Evolutionary conservation across 805 yeast species (phyloP).

Genomic region (Suhomyces faveliae): DNA sequence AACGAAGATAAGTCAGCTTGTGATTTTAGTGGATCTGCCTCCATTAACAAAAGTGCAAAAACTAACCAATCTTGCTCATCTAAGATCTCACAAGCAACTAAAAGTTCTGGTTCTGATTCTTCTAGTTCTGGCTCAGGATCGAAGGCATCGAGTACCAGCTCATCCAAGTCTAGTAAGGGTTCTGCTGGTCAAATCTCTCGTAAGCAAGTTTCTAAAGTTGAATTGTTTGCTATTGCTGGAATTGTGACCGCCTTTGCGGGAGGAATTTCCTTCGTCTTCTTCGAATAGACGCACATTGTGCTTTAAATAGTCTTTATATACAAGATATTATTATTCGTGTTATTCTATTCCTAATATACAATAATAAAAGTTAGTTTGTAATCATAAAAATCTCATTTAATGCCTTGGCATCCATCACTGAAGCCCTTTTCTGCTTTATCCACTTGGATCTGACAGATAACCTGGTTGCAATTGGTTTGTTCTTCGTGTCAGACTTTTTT

Average conservation of each 20-base stretch:
- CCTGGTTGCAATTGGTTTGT: slow-evolving; percentile 31
- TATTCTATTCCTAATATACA: background rate
- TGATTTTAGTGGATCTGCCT: slow-evolving; percentile 69
- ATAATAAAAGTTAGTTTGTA: slow-evolving; percentile 33
- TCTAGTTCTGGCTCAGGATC: slow-evolving; percentile 20
- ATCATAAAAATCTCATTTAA: slow-evolving; percentile 93
- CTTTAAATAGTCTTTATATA: background rate
- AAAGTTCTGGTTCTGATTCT: slow-evolving; percentile 20
- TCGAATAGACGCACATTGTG: slow-evolving; percentile 7
- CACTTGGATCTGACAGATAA: slow-evolving; percentile 75
- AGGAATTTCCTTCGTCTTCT: slow-evolving; percentile 40
- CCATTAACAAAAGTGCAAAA: slow-evolving; percentile 32
- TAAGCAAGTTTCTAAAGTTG: slow-evolving; percentile 27
- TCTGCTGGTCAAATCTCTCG: slow-evolving; percentile 20
- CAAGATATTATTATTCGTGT: background rate
- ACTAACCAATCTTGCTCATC: slow-evolving; percentile 33
- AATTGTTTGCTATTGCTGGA: slow-evolving; percentile 33
- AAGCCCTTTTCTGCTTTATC: slow-evolving; percentile 88
- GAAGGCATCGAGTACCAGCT: slow-evolving; percentile 23
- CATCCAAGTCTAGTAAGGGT: slow-evolving; percentile 18
- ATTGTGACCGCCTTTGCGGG: slow-evolving; percentile 41
- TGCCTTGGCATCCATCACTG: slow-evolving; percentile 85
- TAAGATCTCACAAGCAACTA: slow-evolving; percentile 17
- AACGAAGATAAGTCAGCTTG: slow-evolving; percentile 50
- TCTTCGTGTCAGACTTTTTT: slow-evolving; percentile 10